Percentiles rank a stretch among this genome's conserved stretches.
Conservation (phyloP, 345 rosid genomes). For the Salix udensis region DNA sequence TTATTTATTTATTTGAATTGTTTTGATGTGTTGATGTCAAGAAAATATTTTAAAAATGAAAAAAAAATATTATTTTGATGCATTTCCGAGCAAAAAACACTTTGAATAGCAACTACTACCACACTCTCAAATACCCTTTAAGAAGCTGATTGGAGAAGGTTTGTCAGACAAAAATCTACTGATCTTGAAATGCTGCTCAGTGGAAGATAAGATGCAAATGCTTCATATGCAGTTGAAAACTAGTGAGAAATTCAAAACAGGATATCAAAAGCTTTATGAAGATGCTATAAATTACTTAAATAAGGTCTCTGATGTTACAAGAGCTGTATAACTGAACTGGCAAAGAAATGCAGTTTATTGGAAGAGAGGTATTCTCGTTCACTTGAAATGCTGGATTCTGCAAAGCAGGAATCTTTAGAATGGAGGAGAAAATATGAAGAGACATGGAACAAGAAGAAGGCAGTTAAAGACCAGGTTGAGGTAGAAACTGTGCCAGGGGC, state of each 20-base stretch:
- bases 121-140: too few species aligned
- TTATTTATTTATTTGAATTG: too few species aligned
- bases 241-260: constrained; percentile 36
- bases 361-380: constrained; percentile 37
- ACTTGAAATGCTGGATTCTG: constrained; percentile 34
- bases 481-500: not conserved
- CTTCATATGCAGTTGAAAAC: constrained; percentile 42
- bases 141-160: constrained; percentile 38
- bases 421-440: constrained; percentile 43
- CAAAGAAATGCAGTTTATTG: constrained; percentile 26
- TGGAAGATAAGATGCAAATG: constrained; percentile 33
- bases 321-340: constrained; percentile 33
- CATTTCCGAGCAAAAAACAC: too few species aligned
- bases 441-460: constrained; percentile 18
- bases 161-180: constrained; percentile 43
- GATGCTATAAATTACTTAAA: constrained; percentile 38
- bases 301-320: constrained; percentile 40
- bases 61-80: too few species aligned
- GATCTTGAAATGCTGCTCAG: constrained; percentile 26
- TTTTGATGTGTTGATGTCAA: too few species aligned
- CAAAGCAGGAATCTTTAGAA: constrained; percentile 39
- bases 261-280: constrained; percentile 36
- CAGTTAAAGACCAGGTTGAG: not conserved
- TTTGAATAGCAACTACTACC: too few species aligned
- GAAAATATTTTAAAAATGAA: too few species aligned